Evolutionary conservation across 495 filamentous ascomycete genomes (phyloP).

Genomic region (Hypoxylon lenormandii): DNA sequence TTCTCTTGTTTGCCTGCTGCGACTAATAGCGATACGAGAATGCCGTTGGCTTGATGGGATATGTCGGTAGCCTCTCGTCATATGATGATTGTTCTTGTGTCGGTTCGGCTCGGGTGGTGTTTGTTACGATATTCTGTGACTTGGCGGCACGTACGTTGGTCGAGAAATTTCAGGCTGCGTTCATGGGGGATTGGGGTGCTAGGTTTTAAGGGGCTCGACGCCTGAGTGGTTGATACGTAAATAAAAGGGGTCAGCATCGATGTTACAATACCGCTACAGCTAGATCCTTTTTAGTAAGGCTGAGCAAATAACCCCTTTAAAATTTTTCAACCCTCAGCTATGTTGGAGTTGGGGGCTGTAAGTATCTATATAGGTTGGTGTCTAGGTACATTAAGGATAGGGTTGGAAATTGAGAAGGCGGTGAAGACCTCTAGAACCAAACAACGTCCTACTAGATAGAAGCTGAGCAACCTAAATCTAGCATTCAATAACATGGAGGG

Average conservation of each 20-base stretch:
- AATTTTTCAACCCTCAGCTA: constrained; percentile 5
- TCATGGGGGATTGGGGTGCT: neutral
- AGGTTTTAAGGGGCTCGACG: constrained; percentile 7
- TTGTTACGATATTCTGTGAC: neutral
- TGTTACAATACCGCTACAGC: neutral
- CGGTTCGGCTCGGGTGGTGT: neutral
- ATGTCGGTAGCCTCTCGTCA: too few relatives aligned
- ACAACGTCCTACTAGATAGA: neutral
- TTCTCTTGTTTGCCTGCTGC: too few relatives aligned
- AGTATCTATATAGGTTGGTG: constrained; percentile 1
- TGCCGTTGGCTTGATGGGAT: too few relatives aligned
- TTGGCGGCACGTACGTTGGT: constrained; percentile 4
- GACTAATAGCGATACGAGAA: too few relatives aligned
- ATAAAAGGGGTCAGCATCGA: constrained; percentile 13
- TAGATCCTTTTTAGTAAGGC: neutral
- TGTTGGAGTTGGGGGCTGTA: constrained; percentile 6
- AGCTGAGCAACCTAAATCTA: neutral
- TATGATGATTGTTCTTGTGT: too few relatives aligned
- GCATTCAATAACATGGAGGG: neutral
- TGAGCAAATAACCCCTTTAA: constrained; percentile 11
- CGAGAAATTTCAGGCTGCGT: constrained; percentile 2
- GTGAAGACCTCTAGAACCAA: neutral
- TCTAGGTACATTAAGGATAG: neutral
- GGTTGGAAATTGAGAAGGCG: constrained; percentile 3
- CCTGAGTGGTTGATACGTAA: neutral